Evolutionary conservation across 2,329 filamentous ascomycete genomes (phyloP).

Genomic region (Westerdykella aurantiaca): DNA sequence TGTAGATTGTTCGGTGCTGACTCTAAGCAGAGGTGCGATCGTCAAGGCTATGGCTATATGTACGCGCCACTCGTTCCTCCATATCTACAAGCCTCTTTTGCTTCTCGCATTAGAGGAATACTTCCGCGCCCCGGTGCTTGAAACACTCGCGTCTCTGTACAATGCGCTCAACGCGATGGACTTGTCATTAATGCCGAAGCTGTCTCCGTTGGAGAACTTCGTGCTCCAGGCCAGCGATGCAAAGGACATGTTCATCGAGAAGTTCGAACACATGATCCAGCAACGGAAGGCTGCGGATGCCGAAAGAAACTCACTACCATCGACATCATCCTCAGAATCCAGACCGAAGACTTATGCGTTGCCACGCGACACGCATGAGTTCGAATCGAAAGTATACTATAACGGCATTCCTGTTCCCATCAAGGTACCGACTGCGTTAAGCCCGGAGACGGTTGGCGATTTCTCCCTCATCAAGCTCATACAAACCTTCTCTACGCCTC

Average conservation of each 20-base stretch:
- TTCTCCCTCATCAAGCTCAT: slow-evolving; percentile 97
- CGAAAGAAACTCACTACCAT: slow-evolving; percentile 24
- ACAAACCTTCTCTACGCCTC: slow-evolving; percentile 81
- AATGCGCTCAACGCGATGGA: slow-evolving; percentile 96
- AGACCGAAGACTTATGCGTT: slow-evolving; percentile 63
- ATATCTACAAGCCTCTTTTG: slow-evolving; percentile 97
- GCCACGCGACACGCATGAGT: slow-evolving; percentile 93
- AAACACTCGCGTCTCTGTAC: slow-evolving; percentile 84
- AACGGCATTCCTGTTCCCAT: slow-evolving; percentile 95
- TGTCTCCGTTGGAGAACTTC: slow-evolving; percentile 77
- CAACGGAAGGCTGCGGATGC: slow-evolving; percentile 67
- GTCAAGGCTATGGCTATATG: slow-evolving; percentile 99
- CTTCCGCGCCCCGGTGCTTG: slow-evolving; percentile 82
- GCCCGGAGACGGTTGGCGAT: slow-evolving; percentile 93
- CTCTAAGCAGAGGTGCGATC: slow-evolving; percentile 65
- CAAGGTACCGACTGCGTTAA: slow-evolving; percentile 88
- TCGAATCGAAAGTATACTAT: slow-evolving; percentile 91
- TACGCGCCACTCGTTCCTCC: slow-evolving; percentile 91
- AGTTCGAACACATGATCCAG: slow-evolving; percentile 91
- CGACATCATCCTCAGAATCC: slow-evolving; percentile 35
- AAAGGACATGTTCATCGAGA: slow-evolving; percentile 94
- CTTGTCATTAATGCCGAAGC: slow-evolving; percentile 80
- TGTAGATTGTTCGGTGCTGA: slow-evolving; percentile 13
- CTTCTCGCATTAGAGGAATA: slow-evolving; percentile 92
- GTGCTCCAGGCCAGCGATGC: slow-evolving; percentile 86